These are phyloP conservation scores for Filobasidium wieringae DNA, from an alignment of 768 basidiomycete species.

Conservation along the genomic window DNA sequence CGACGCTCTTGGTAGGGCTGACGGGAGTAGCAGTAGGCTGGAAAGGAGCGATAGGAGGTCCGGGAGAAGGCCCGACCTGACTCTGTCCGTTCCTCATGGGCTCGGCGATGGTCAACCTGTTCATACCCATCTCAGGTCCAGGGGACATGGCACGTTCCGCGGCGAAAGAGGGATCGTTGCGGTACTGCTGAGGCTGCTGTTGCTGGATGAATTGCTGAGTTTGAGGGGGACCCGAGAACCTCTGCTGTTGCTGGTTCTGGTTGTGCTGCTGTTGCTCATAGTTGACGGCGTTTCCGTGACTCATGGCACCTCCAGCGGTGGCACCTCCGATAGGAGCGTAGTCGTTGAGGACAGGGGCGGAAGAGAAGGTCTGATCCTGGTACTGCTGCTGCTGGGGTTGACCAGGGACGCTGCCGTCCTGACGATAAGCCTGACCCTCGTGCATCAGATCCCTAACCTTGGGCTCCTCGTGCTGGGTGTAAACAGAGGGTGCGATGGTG, in stretches of 20 bases:
- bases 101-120: neutral
- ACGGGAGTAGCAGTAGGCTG: neutral
- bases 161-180: constrained; percentile 10
- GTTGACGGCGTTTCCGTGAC: constrained; percentile 22
- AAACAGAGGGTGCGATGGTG: neutral
- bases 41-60: constrained; percentile 7
- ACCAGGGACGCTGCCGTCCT: constrained; percentile 8
- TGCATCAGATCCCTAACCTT: constrained; percentile 4
- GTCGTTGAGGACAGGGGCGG: neutral
- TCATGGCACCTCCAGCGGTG: constrained; percentile 9
- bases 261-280: constrained; percentile 24
- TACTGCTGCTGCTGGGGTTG: constrained; percentile 10
- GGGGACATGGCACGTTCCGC: constrained; percentile 14
- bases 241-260: constrained; percentile 19
- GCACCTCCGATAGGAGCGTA: constrained; percentile 6
- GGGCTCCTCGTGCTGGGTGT: neutral
- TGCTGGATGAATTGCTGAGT: neutral
- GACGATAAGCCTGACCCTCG: constrained; percentile 13
- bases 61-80: constrained; percentile 9
- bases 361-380: constrained; percentile 3
- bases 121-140: constrained; percentile 1
- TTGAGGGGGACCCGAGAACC: neutral
- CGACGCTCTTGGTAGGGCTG: neutral
- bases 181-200: neutral
- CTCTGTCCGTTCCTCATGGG: neutral